Base-by-base conservation (phyloP, 179 eudicot species). In the Silene noctiflora region DNA sequence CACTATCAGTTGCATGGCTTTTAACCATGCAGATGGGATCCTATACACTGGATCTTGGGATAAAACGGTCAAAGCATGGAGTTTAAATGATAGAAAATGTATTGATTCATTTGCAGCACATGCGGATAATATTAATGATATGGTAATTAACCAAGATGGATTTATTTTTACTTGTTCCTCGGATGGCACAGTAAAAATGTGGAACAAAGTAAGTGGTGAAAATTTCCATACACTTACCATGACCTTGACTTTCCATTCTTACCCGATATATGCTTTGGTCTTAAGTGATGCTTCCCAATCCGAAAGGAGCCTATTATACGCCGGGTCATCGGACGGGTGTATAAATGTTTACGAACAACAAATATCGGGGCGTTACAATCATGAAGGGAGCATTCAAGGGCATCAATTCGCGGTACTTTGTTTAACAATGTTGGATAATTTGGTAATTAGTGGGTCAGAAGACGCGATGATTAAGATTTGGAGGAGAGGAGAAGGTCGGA, bases 11-110 rank as follows among this genome's bases (percentile, higher is more conserved):
- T 90, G 95, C 87, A 88, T 87, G 82, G 95, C 90, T 67, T 88
- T 84, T 59, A 83, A 87, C 83, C 84, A 84, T 63, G 79, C 80
- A 46, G 92, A 89, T 25, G 86, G 85, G 68, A 73, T 89, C 4
- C 20, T 90, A 22, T 90, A 90, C 61, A 90, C 91, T 0, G 95
- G 92, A 3, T 88, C 95, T 6, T 86, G 83, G 83, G 96, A 90
- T 58, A 80, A 71, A 67, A 89, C 92, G 0, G 83, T 90, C 12
- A 89, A 86, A 70, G 84, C 84, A 6, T 90, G 92, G 95, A 82
- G 83, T 58, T 75, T 90, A 55, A 75, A 81, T 16, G 85, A 83
- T 8, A 70, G 75, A 16, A 78, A 80, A 39, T 87, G 90, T 56
- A 68, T 88, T 1, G 92, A 90, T 60, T 81, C 95, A 11, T 90